Base-by-base conservation (phyloP, 73 alveolate genomes). In the Uronychia setigera region DNA sequence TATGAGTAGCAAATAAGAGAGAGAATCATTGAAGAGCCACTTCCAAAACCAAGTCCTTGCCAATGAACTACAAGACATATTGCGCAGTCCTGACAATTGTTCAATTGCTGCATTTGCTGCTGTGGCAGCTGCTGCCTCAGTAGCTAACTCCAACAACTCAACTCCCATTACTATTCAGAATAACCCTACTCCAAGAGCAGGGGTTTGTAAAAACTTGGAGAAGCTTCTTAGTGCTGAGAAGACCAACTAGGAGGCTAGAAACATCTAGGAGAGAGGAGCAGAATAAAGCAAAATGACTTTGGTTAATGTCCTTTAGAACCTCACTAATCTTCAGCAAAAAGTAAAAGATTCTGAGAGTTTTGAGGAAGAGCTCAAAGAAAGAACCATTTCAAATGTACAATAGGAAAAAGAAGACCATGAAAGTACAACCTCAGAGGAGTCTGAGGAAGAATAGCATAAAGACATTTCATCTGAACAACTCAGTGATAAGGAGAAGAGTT, bases 221-320 rank as follows among this genome's bases (percentile, higher is more conserved):
- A 46, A 46, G n/a, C 19, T 11, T 5, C 67, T 46, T 19, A 46
- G 67, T 46, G 67, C 67, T 46, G 67, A 46, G 67, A 46, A 46
- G 67, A 46, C 67, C 67, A 46, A 46, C 67, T 19, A 11, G 67
- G 67, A 46, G 67, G 67, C 67, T 46, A 46, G 67, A n/a, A n/a
- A n/a, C n/a, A n/a, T n/a, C n/a, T n/a, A n/a, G n/a, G n/a, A n/a
- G n/a, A 46, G 67, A 46, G 67, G 67, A 46, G 67, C n/a, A 46
- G 67, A 46, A 46, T 11, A 46, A 46, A 46, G 67, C 5, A 46
- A 46, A n/a, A n/a, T n/a, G n/a, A n/a, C n/a, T n/a, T n/a, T n/a
- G n/a, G n/a, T n/a, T n/a, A n/a, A n/a, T n/a, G n/a, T n/a, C n/a
- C n/a, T n/a, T n/a, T n/a, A n/a, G n/a, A n/a, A n/a, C n/a, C n/a